These are phyloP conservation scores for Chiua virens DNA, from an alignment of 768 basidiomycete genomes.

Conservation along the genomic window DNA sequence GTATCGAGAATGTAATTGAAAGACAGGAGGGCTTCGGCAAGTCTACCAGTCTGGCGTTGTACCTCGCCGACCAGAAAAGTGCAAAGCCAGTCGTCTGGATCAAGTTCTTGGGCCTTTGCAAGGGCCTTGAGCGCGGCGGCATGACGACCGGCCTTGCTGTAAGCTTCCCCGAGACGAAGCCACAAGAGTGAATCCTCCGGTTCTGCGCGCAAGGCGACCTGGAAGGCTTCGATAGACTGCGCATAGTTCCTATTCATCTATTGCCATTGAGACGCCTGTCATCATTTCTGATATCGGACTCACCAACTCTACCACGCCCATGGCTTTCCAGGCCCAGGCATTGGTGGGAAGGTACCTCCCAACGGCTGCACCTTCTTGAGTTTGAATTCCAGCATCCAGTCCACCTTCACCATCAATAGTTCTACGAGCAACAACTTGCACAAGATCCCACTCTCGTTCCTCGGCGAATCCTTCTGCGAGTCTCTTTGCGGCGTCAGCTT, in stretches of 20 bases:
- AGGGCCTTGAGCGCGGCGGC: constrained; percentile 90
- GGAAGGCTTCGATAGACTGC: constrained; percentile 79
- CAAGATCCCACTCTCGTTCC: constrained; percentile 93
- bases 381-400: constrained; percentile 53
- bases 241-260: constrained; percentile 70
- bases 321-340: constrained; percentile 97
- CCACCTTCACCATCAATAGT: constrained; percentile 95
- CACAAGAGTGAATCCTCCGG: constrained; percentile 79
- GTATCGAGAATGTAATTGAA: constrained; percentile 56
- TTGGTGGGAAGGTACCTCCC: constrained; percentile 70
- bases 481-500: constrained; percentile 79
- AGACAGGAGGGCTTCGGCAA: constrained; percentile 68
- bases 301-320: constrained; percentile 89
- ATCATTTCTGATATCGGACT: constrained; percentile 28
- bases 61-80: constrained; percentile 83
- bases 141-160: constrained; percentile 83
- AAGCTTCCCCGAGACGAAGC: constrained; percentile 91
- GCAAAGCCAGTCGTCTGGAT: constrained; percentile 81
- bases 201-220: constrained; percentile 80
- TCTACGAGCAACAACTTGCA: constrained; percentile 89
- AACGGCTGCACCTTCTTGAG: constrained; percentile 39
- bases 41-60: constrained; percentile 72
- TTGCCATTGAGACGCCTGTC: neutral
- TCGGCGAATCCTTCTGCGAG: constrained; percentile 90
- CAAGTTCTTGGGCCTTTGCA: constrained; percentile 66